Base-by-base conservation (phyloP, 202 grass and related monocot genomes). In the Eragrostis tef region DNA sequence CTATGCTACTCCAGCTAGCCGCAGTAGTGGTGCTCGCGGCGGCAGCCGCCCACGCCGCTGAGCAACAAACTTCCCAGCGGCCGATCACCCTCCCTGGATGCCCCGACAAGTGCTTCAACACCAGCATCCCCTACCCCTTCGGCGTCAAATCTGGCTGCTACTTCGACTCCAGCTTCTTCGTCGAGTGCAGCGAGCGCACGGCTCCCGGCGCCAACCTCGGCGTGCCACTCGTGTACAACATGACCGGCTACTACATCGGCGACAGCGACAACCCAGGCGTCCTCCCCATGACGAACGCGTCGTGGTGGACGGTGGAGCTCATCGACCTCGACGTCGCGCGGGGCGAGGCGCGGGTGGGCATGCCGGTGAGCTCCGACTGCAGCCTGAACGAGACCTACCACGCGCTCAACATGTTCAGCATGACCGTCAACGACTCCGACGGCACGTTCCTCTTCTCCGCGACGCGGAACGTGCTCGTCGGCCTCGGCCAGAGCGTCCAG, bases 41-140 rank as follows among this genome's bases (percentile, higher is more conserved):
- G 15, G 7, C 12, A 9, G 17, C 3, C 6, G 6, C 21, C 56
- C n/a, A 22, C 56, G 56, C 56, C 2, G n/a, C 20, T 0, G 56
- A 59, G 7, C 36, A 2, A 57, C 73, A 60, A n/a, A 3, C 2
- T 8, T n/a, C n/a, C n/a, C n/a, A n/a, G n/a, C 39, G 0, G 44
- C 4, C 1, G 6, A 41, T 79, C 17, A 21, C 46, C 0, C 62
- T 48, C 7, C 47, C 29, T 0, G 63, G 47, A 9, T 79, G 77
- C 62, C 47, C 11, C 6, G 77, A 79, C 19, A 79, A 43, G 77
- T 79, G 77, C 77, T 62, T 62, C 27, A 50, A 16, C 63, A 54
- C 54, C 25, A 79, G 29, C 63, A 67, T 79, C 62, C 77, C 77
- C 27, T 79, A 25, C n/a, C 77, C 77, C 6, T 79, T 79, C 63